Base-by-base conservation (phyloP, 371 early-diverging fungal genomes). In the Haplosporangium sp. region DNA sequence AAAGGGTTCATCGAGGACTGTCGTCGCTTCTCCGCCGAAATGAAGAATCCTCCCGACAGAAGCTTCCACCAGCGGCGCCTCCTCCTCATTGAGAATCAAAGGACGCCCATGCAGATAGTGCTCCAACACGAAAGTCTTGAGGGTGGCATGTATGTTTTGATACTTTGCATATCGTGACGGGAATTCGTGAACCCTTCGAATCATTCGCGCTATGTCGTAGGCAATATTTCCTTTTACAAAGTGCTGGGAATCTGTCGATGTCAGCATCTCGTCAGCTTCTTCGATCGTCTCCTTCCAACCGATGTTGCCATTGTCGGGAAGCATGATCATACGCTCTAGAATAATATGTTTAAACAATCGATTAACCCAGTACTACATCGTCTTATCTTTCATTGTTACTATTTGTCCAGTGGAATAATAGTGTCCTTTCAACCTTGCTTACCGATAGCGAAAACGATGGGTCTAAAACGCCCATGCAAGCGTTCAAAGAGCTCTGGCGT, bases 1-100 rank as follows among this genome's bases (percentile, higher is more conserved):
- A 58, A 63, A 58, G 0, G 69, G 69, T 18, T 69, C 69, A 43
- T 69, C 54, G 3, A 69, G 59, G 13, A 62, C 63, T 0, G 63
- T 62, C 43, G 8, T 12, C 20, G 23, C 47, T 14, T 29, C 10
- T 62, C 12, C 41, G 41, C 58, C 29, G 20, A 62, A 10, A 56
- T 40, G 8, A 12, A 69, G 16, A 59, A 62, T 69, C 16, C 69
- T 12, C 40, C 69, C 69, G 21, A 69, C 69, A 69, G 69, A 69
- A 6, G 69, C 69, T 16, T 69, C 69, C 29, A 63, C 59, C 16
- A 62, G 29, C 10, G 59, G 59, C 46, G 69, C 62, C 21, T 69
- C 63, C 46, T 40, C 21, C 3, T 36, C 6, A 11, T 63, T 13
- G 20, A 69, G 52, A 63, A 52, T 1, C 58, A 62, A 1, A 14